Percentiles rank a stretch among this genome's conserved stretches.
phyloP scores from a whole-genome alignment of 2,329 filamentous ascomycete genomes.

The Colletotrichum zoysiae region DNA sequence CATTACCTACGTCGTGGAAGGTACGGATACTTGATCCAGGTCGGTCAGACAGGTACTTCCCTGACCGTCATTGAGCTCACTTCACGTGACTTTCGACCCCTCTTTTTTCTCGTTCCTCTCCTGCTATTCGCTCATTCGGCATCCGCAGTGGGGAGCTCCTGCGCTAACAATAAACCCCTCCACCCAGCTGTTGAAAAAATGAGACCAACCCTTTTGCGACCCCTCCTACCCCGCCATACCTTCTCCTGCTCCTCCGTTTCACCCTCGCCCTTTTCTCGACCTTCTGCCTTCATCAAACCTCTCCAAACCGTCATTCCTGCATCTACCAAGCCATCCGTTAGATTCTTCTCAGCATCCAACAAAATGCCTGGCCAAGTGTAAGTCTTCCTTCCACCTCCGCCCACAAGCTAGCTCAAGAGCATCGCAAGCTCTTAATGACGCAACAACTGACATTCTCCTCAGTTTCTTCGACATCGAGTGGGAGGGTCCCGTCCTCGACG shows the following conservation, averaged over 20 bases:
- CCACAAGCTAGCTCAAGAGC: slow-evolving; percentile 6
- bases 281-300: slow-evolving; percentile 44
- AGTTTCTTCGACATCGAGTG: slow-evolving; percentile 81
- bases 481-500: slow-evolving; percentile 78
- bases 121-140: slow-evolving; percentile 28
- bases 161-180: slow-evolving; percentile 44
- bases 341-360: slow-evolving; percentile 70
- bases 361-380: slow-evolving; percentile 81
- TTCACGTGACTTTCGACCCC: slow-evolving; percentile 39
- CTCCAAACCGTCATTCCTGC: slow-evolving; percentile 40
- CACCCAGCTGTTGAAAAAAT: slow-evolving; percentile 44
- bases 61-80: slow-evolving; percentile 30
- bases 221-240: slow-evolving; percentile 45
- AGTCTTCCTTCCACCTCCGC: slow-evolving; percentile 53
- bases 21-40: slow-evolving; percentile 24
- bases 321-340: slow-evolving; percentile 47
- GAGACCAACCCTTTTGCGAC: slow-evolving; percentile 45
- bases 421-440: slow-evolving; percentile 38
- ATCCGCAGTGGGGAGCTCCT: slow-evolving; percentile 41
- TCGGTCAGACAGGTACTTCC: slow-evolving; percentile 26
- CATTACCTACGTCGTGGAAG: slow-evolving; percentile 10
- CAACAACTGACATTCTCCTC: slow-evolving; percentile 42
- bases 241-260: slow-evolving; percentile 44
- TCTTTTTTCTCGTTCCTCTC: not conserved
- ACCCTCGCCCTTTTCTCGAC: slow-evolving; percentile 45